These are phyloP conservation scores for Incumbomyces delicatus DNA, from an alignment of 2,329 filamentous ascomycete genomes.

Conservation along the genomic window DNA sequence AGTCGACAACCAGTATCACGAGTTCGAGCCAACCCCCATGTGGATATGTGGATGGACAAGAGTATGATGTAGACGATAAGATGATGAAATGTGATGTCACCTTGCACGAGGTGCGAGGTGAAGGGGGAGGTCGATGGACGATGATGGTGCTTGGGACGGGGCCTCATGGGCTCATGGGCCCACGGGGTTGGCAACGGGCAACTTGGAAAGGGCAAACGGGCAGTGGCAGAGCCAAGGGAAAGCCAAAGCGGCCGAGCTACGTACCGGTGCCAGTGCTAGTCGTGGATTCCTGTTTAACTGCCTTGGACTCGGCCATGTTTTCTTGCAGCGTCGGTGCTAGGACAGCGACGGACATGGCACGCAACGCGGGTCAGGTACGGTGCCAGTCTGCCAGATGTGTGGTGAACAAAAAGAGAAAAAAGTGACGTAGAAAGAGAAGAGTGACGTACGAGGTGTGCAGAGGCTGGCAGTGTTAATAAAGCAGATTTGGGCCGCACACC, in stretches of 20 bases:
- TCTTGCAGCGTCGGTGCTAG: slow-evolving; percentile 4
- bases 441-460: neutral
- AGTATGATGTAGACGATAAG: no score
- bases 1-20: slow-evolving; percentile 1
- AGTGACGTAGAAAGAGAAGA: slow-evolving; percentile 4
- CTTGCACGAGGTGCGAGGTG: slow-evolving; percentile 8
- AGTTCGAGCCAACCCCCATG: neutral
- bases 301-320: slow-evolving; percentile 7
- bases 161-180: no score
- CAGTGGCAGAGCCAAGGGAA: no score
- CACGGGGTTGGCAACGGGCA: slow-evolving; percentile 16
- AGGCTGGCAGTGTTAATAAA: slow-evolving; percentile 6
- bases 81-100: slow-evolving; percentile 8
- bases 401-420: slow-evolving; percentile 4
- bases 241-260: slow-evolving; percentile 5
- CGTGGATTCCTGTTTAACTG: slow-evolving; percentile 1
- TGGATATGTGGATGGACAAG: slow-evolving; percentile 1
- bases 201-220: slow-evolving; percentile 14
- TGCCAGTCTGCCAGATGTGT: slow-evolving; percentile 11
- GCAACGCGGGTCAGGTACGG: slow-evolving; percentile 14
- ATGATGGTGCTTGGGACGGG: no score
- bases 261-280: neutral
- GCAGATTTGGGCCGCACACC: neutral
- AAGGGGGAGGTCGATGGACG: slow-evolving; percentile 6
- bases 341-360: slow-evolving; percentile 7